These are phyloP conservation scores for Diaporthe sp. DNA, from an alignment of 2,329 filamentous ascomycete genomes.

Conservation along the genomic window DNA sequence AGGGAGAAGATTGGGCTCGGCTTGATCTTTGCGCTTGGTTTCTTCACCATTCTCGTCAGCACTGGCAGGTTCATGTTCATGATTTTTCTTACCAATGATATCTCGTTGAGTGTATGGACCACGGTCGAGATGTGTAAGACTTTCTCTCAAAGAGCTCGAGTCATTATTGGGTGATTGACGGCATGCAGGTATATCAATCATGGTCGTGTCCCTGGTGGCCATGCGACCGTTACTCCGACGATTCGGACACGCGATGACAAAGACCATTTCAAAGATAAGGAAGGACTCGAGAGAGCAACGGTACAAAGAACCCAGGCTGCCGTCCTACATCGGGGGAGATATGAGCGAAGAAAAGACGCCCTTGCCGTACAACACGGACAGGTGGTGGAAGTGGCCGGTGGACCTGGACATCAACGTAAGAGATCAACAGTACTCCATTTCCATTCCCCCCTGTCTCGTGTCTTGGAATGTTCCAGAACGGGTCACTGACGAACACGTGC, in stretches of 20 bases:
- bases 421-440: no score
- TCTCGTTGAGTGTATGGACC: constrained; percentile 29
- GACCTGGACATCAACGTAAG: constrained; percentile 12
- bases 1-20: constrained; percentile 28
- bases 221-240: constrained; percentile 30
- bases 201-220: constrained; percentile 31
- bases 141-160: no score
- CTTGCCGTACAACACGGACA: constrained; percentile 15
- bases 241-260: constrained; percentile 7
- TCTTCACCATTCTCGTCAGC: constrained; percentile 33
- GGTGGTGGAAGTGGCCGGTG: constrained; percentile 25
- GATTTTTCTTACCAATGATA: constrained; percentile 31
- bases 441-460: no score
- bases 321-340: no score
- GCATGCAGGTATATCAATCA: constrained; percentile 4
- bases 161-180: no score
- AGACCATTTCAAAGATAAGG: not conserved
- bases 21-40: constrained; percentile 30
- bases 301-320: not conserved
- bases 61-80: constrained; percentile 33
- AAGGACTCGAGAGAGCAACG: not conserved
- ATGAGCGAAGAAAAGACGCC: not conserved
- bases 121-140: not conserved
- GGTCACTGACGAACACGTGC: no score
- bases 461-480: no score